Evolutionary conservation across 2,329 filamentous ascomycete species (phyloP).

Genomic region (Exophiala alcalophila): DNA sequence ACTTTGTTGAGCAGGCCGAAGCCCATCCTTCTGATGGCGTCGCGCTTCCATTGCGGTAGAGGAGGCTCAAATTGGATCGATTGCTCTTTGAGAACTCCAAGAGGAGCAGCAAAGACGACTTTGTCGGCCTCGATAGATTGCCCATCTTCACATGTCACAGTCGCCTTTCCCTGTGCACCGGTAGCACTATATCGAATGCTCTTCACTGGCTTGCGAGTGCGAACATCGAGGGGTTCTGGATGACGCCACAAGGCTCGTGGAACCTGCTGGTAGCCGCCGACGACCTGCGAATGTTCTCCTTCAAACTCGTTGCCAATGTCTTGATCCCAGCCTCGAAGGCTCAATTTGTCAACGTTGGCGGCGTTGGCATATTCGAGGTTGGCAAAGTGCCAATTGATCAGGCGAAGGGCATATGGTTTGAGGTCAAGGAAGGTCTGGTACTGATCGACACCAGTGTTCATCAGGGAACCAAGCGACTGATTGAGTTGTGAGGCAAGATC

Average conservation of each 20-base stretch:
- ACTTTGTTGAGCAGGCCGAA: constrained; percentile 96
- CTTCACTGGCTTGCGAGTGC: constrained; percentile 68
- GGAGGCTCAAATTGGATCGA: constrained; percentile 82
- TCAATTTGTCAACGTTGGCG: constrained; percentile 79
- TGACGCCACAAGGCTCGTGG: constrained; percentile 79
- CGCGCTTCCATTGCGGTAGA: constrained; percentile 81
- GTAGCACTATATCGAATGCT: constrained; percentile 63
- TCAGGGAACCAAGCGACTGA: constrained; percentile 82
- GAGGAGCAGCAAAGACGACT: constrained; percentile 83
- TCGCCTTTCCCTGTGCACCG: constrained; percentile 48
- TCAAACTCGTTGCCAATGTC: constrained; percentile 98
- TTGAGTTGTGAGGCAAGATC: constrained; percentile 58
- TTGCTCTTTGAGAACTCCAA: constrained; percentile 86
- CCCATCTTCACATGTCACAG: constrained; percentile 74
- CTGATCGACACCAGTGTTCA: constrained; percentile 86
- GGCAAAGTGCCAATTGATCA: constrained; percentile 97
- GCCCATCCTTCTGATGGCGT: constrained; percentile 76
- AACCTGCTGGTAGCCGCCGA: constrained; percentile 90
- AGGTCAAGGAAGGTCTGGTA: constrained; percentile 81
- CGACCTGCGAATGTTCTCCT: constrained; percentile 86
- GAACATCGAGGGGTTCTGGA: constrained; percentile 73
- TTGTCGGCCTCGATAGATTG: constrained; percentile 76
- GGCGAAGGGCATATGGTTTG: constrained; percentile 77
- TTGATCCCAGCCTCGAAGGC: constrained; percentile 90
- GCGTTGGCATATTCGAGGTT: constrained; percentile 98